Conservation (phyloP, 2,329 filamentous ascomycete species). For the Penicillium sp. region DNA sequence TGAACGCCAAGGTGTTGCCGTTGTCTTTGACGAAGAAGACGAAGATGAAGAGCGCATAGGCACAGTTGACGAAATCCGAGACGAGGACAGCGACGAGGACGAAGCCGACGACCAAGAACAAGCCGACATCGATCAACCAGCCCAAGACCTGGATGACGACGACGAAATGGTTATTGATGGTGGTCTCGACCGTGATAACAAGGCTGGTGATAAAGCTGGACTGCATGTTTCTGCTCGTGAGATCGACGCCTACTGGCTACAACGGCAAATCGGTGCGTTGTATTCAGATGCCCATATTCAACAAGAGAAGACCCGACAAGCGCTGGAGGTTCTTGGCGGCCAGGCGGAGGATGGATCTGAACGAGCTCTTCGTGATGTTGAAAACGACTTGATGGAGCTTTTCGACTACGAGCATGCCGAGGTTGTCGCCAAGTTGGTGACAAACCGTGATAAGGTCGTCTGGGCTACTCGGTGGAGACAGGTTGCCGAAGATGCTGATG, state of each 20-base stretch:
- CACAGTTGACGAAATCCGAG: conserved; percentile 81
- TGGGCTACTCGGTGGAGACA: conserved; percentile 89
- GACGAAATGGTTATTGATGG: conserved; percentile 86
- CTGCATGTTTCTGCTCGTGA: conserved; percentile 76
- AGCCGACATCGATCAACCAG: conserved; percentile 52
- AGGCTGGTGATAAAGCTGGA: conserved; percentile 46
- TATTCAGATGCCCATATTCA: conserved; percentile 92
- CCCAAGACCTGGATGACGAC: conserved; percentile 45
- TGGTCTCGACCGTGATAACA: conserved; percentile 48
- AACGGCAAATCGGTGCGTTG: conserved; percentile 82
- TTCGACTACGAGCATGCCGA: conserved; percentile 98
- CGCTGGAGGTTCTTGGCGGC: conserved; percentile 78
- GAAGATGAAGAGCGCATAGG: conserved; percentile 78
- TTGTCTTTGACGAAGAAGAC: conserved; percentile 93
- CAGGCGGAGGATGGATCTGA: conserved; percentile 74
- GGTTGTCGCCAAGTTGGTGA: conserved; percentile 84
- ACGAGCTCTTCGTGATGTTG: conserved; percentile 84
- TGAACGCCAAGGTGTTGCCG: conserved; percentile 92
- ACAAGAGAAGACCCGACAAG: conserved; percentile 86
- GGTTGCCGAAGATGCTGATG: conserved; percentile 73
- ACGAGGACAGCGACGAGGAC: conserved; percentile 80
- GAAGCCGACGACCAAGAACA: conserved; percentile 65
- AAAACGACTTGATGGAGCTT: conserved; percentile 97
- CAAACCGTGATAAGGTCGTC: conserved; percentile 89
- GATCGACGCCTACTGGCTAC: conserved; percentile 96